Base-by-base conservation (phyloP, 345 rosid genomes). In the Turritis glabra region DNA sequence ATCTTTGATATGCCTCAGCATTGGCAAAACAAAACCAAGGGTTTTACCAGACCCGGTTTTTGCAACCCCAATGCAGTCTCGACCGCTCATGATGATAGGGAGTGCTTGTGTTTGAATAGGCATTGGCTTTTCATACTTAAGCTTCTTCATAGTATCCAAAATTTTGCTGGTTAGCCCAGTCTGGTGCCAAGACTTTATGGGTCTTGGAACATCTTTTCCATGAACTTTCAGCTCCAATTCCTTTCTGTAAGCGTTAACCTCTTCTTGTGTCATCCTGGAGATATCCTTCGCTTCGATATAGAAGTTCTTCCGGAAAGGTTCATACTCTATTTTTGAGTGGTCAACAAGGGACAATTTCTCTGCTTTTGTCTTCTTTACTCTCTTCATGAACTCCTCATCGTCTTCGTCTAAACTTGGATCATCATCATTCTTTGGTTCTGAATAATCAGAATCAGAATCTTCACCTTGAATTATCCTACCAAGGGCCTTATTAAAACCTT, bases 1-100 rank as follows among this genome's bases (percentile, higher is more conserved):
- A 81, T 95, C 97, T 85, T 92, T 95, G 47, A 95, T 95, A 81
- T 95, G 99, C 84, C 99, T 89, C 85, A 92, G 80, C 99, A 92
- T 90, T 52, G 99, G 99, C 77, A 95, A 84, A 65, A 92, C 97
- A 84, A 95, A 95, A 35, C 97, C 99, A 55, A 95, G 88, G 70
- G 96, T 94, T 77, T 95, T 95, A 13, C 99, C 99, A 6, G 99
- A 95, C 30, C 97, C 97, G 10, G 99, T 95, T 82, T 95, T 95
- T 48, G 97, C 97, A 77, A 95, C 21, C 30, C 99, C 99, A 71
- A 95, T 95, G 83, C 99, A 95, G 74, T 95, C 99, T 76, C 97
- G 88, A 53, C 97, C 97, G 61, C 97, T 92, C 99, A 95, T 95
- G 52, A 95, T 92, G 55, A 85, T 64, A 1, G 99, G 99, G 33